phyloP scores from a whole-genome alignment of 2,329 filamentous ascomycete species.

The Diaporthe sp. region DNA sequence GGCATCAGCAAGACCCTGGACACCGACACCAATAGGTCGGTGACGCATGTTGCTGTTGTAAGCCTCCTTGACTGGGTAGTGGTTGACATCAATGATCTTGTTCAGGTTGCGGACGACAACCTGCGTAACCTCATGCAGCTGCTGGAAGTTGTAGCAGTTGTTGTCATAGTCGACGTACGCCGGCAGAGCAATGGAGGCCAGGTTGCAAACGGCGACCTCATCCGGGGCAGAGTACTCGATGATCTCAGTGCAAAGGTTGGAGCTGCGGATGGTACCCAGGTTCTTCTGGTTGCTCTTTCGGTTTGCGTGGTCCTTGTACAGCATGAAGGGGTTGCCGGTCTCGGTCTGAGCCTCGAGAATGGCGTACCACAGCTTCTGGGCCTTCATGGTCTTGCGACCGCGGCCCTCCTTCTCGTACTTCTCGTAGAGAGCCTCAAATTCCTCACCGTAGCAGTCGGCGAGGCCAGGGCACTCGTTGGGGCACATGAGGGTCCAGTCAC shows the following conservation, averaged over 20 bases:
- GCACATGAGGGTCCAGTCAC: constrained; percentile 97
- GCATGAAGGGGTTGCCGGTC: constrained; percentile 99
- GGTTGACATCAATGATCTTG: constrained; percentile 98
- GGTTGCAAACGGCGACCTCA: constrained; percentile 98
- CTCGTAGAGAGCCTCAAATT: constrained; percentile 95
- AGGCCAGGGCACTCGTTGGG: constrained; percentile 96
- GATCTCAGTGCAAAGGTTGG: constrained; percentile 98
- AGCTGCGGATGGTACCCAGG: constrained; percentile 96
- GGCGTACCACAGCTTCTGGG: constrained; percentile 99
- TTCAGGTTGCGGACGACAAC: constrained; percentile 96
- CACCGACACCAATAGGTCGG: constrained; percentile 94
- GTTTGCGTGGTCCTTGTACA: constrained; percentile 99
- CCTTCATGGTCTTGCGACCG: constrained; percentile 91
- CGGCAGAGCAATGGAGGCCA: constrained; percentile 93
- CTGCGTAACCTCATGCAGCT: constrained; percentile 93
- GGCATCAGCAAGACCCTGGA: constrained; percentile 96
- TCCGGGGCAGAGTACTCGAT: constrained; percentile 97
- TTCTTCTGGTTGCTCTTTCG: constrained; percentile 99
- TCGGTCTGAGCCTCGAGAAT: constrained; percentile 98
- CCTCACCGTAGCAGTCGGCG: constrained; percentile 96
- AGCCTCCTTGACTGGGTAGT: constrained; percentile 97
- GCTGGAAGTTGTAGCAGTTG: constrained; percentile 93
- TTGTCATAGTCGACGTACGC: constrained; percentile 89
- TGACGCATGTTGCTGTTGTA: constrained; percentile 97
- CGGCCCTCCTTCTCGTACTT: constrained; percentile 90